Evolutionary conservation across 2,329 filamentous ascomycete species (phyloP), one percentile per base, ranked within the genome.

Genomic region (Diaporthe helianthi): DNA sequence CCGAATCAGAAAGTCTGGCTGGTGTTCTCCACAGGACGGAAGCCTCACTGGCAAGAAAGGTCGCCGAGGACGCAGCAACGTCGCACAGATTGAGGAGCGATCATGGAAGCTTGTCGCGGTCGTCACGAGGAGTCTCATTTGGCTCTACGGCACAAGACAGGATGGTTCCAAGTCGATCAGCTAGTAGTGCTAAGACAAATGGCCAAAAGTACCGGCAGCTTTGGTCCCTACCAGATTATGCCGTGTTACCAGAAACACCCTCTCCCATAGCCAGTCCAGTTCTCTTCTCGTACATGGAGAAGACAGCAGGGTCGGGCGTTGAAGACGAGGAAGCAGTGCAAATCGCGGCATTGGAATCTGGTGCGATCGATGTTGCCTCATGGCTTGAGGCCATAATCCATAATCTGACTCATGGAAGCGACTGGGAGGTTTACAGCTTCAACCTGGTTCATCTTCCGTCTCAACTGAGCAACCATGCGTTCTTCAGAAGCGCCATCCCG

Each of bases 351-450:
- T 73, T 73, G 69, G 41, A 79, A 79, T 68, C 80, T n/a, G 79
- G 81, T 2, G 79, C 85, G 9, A 80, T 93, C 66, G 86, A 89
- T 66, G 85, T 91, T 55, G 84, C 85, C 17, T 79, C 85, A 49
- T 97, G 93, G 92, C 84, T 97, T n/a, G 92, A 94, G 72, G 85
- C 89, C 13, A 84, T 97, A 46, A 87, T 93, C 31, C 84, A 85
- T n/a, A 82, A 96, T n/a, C 81, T 97, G 52, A 89, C 92, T 73
- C 86, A 89, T 67, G 92, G 91, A 49, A 87, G 89, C 58, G 91
- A 96, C 71, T 98, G 95, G 94, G 94, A 98, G 77, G 84, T 97
- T 1, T 97, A 97, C 83, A 95, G 93, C 79, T 98, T 95, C 77
- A 87, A 95, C 22, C 83, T 99, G 36, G 92, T 93, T 7, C 93